Evolutionary conservation across 2,329 filamentous ascomycete genomes (phyloP).

Genomic region (Neoarthrinium moseri): DNA sequence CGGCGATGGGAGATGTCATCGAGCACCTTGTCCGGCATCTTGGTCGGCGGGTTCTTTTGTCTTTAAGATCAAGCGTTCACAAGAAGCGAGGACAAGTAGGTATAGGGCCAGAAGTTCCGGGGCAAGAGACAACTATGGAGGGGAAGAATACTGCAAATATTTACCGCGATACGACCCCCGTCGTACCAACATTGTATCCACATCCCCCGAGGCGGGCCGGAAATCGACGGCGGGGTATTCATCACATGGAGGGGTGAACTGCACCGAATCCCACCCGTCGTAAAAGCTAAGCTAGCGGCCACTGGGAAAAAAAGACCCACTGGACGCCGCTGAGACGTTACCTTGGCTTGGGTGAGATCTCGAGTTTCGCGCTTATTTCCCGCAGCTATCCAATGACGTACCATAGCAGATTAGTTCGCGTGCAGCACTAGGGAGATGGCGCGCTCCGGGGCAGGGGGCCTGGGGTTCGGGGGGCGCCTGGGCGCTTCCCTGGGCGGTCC

Average conservation of each 20-base stretch:
- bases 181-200: background rate
- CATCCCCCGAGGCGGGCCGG: conserved; percentile 2
- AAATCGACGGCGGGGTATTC: conserved; percentile 7
- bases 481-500: no score
- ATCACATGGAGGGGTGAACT: background rate
- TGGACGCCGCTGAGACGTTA: background rate
- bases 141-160: background rate
- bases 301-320: background rate
- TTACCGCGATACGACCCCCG: background rate
- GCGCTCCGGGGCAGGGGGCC: no score
- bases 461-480: no score
- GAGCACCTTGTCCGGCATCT: conserved; percentile 74
- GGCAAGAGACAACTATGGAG: background rate
- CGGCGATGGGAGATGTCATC: conserved; percentile 96
- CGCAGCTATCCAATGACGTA: background rate
- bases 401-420: no score
- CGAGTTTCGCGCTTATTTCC: background rate
- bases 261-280: no score
- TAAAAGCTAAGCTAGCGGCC: background rate
- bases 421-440: no score
- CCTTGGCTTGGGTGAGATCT: background rate
- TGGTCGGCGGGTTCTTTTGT: conserved; percentile 12
- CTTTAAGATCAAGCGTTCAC: background rate
- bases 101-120: background rate
- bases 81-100: background rate